Evolutionary conservation across 2,329 filamentous ascomycete species (phyloP).

Genomic region (Fusarium fracticaudum): DNA sequence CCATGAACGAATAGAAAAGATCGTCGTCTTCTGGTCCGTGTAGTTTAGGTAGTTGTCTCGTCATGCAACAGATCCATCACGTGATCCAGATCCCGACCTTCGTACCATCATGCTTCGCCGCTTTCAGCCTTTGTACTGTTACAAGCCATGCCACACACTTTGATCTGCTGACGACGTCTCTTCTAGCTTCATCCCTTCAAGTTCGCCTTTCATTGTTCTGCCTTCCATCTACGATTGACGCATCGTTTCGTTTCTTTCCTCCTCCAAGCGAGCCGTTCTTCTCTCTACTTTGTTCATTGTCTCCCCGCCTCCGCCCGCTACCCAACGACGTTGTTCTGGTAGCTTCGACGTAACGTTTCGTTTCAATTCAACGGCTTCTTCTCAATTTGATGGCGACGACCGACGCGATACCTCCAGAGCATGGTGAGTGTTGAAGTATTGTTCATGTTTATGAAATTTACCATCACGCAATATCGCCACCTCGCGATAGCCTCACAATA

Average conservation of each 20-base stretch:
- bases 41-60: slow-evolving; percentile 5
- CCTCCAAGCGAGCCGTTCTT: slow-evolving; percentile 8
- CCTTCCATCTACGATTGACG: slow-evolving; percentile 15
- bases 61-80: slow-evolving; percentile 13
- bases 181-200: slow-evolving; percentile 33
- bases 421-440: slow-evolving; percentile 27
- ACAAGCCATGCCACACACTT: slow-evolving; percentile 23
- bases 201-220: slow-evolving; percentile 25
- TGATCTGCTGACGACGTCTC: slow-evolving; percentile 31
- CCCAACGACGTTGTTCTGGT: slow-evolving; percentile 32
- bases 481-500: not conserved
- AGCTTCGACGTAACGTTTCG: slow-evolving; percentile 20
- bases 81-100: slow-evolving; percentile 20
- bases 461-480: slow-evolving; percentile 13
- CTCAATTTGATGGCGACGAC: slow-evolving; percentile 42
- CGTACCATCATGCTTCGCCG: slow-evolving; percentile 33
- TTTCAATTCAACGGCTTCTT: not conserved
- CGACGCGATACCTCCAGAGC: slow-evolving; percentile 39
- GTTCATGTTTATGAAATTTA: not conserved
- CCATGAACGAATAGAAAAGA: not conserved
- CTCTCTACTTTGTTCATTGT: slow-evolving; percentile 19
- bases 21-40: not conserved
- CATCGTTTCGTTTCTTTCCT: slow-evolving; percentile 1
- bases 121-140: slow-evolving; percentile 26
- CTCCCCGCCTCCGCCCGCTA: slow-evolving; percentile 29